These are phyloP conservation scores for Simmondsia chinensis DNA, from an alignment of 148 eudicot genomes.

Conservation along the genomic window DNA sequence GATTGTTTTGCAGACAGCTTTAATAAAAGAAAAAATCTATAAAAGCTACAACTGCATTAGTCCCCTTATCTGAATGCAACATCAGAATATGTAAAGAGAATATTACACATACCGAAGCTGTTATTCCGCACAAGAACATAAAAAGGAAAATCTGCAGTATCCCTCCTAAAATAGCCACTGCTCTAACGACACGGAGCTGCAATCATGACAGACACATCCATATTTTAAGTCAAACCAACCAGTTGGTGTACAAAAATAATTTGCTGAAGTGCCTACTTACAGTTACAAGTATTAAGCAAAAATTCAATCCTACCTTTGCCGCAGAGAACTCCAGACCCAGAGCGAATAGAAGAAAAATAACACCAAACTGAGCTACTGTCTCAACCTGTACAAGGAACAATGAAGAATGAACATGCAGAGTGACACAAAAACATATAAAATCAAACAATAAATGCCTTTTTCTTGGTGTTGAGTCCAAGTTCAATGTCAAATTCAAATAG, in stretches of 20 bases:
- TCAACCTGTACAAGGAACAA: slow-evolving; percentile 67
- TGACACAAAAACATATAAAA: no score
- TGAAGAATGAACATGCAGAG: no score
- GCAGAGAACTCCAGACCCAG: slow-evolving; percentile 93
- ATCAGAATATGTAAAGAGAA: slow-evolving; percentile 4
- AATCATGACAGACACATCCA: slow-evolving; percentile 8
- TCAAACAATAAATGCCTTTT: no score
- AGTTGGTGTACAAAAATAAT: not conserved
- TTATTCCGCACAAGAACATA: slow-evolving; percentile 85
- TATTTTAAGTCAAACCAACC: not conserved
- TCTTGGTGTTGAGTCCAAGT: no score
- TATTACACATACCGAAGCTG: slow-evolving; percentile 64
- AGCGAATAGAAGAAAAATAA: slow-evolving; percentile 93
- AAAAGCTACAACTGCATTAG: not conserved
- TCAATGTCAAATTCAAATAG: no score
- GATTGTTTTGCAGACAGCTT: no score
- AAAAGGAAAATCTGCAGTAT: slow-evolving; percentile 78
- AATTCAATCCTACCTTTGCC: slow-evolving; percentile 45
- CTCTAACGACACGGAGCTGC: slow-evolving; percentile 95
- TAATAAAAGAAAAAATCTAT: not conserved
- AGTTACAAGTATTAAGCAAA: not conserved
- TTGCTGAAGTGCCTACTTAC: slow-evolving; percentile 1
- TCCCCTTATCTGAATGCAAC: not conserved
- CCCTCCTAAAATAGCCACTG: slow-evolving; percentile 96
- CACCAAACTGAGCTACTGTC: slow-evolving; percentile 99